Conservation (phyloP, 2,329 filamentous ascomycete species). For the Fusarium hainanense region DNA sequence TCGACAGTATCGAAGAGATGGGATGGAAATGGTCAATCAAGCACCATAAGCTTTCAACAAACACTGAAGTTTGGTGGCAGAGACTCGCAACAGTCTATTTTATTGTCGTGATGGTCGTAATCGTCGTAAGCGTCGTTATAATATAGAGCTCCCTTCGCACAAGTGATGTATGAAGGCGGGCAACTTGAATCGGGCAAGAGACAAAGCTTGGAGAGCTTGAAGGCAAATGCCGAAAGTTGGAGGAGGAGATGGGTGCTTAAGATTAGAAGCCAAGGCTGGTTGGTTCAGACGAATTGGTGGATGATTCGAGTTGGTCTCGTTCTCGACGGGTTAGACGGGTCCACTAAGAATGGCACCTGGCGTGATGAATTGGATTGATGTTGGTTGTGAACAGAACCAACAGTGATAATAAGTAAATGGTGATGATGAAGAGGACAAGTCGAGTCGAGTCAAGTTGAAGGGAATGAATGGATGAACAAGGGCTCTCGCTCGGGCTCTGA, state of each 20-base stretch:
- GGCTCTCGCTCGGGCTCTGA: not conserved
- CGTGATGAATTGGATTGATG: constrained; percentile 1
- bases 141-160: not conserved
- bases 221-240: constrained; percentile 4
- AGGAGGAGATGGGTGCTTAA: constrained; percentile 8
- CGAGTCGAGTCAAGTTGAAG: not conserved
- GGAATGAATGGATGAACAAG: not conserved
- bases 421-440: not conserved
- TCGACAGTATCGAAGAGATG: constrained; percentile 20
- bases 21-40: constrained; percentile 3
- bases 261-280: constrained; percentile 25
- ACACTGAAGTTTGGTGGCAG: not conserved
- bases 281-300: constrained; percentile 27
- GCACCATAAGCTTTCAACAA: constrained; percentile 11
- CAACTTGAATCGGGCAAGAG: not conserved
- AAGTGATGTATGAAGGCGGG: constrained; percentile 3
- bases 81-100: constrained; percentile 30
- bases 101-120: constrained; percentile 38
- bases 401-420: not conserved
- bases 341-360: constrained; percentile 34
- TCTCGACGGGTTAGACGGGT: constrained; percentile 26
- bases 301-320: constrained; percentile 29
- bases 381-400: constrained; percentile 18
- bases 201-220: constrained; percentile 16
- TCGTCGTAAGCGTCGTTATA: constrained; percentile 40